Base-by-base conservation (phyloP, 352 stramenopile species). In the Phytophthora tentaculata region DNA sequence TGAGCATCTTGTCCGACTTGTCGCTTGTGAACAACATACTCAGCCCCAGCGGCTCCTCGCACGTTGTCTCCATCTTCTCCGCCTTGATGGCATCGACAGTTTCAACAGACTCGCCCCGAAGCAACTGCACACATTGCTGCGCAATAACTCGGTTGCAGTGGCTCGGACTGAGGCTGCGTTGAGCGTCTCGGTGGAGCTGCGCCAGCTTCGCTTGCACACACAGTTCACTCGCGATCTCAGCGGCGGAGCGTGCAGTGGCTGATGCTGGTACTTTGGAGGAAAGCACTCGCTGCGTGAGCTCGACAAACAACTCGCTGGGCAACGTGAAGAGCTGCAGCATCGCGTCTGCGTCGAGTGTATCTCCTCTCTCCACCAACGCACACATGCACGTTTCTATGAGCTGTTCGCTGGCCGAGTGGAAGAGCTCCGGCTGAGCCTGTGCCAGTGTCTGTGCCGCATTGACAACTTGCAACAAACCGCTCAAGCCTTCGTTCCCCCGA, bases 151-250 rank as follows among this genome's bases (percentile, higher is more conserved):
- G 51, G 35, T 43, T 64, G 37, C 44, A 64, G 20, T 62, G 60
- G 23, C 51, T 64, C 19, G 43, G 56, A 35, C 64, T 55, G 43
- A 61, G 32, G 6, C 48, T 48, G 26, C 32, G 49, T 16, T 70
- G 57, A 23, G 56, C 58, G n/a, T 77, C 67, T 57, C 76, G 65
- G 23, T 83, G 77, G 45, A 86, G 61, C 44, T 83, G 75, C 13
- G 75, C 75, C 37, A 83, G 49, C 48, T 86, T 77, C 19, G 78
- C 78, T 58, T 82, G 78, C 12, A 73, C 69, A 44, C 66, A 80
- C 49, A 81, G 28, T 20, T 77, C 73, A 9, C 56, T 67, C 9
- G 69, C 67, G 28, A 61, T 69, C 26, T 66, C 64, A 14, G 60
- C 47, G 14, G 63, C 55, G 13, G 63, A 49, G 22, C 61, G 52